Conservation (phyloP, 2,329 filamentous ascomycete genomes). For the Talaromyces sp. region DNA sequence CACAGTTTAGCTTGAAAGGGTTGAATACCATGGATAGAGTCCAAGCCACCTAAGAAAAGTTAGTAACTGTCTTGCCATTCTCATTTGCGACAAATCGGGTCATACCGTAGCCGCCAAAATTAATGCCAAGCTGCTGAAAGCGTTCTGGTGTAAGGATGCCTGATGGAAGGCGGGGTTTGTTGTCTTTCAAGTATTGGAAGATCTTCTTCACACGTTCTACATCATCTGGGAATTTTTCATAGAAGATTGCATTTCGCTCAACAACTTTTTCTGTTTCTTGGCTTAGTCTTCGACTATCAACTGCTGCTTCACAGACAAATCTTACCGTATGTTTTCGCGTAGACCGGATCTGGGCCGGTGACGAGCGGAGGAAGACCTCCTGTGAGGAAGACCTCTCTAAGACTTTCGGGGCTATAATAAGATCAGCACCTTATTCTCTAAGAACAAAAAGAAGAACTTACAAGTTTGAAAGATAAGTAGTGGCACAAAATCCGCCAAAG, state of each 20-base stretch:
- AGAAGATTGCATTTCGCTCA: slow-evolving; percentile 73
- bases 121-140: slow-evolving; percentile 71
- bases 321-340: slow-evolving; percentile 60
- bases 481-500: slow-evolving; percentile 81
- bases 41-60: slow-evolving; percentile 54
- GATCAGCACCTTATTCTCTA: background rate
- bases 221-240: slow-evolving; percentile 80
- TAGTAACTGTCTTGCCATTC: background rate
- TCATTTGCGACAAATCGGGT: background rate
- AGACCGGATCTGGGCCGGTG: slow-evolving; percentile 67
- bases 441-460: slow-evolving; percentile 24
- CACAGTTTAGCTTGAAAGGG: background rate
- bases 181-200: slow-evolving; percentile 57
- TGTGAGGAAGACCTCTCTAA: slow-evolving; percentile 78
- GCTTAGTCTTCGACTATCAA: slow-evolving; percentile 12
- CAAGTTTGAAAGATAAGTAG: slow-evolving; percentile 78
- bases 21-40: slow-evolving; percentile 60
- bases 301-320: slow-evolving; percentile 3
- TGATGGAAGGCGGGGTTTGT: slow-evolving; percentile 62
- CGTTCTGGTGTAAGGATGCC: slow-evolving; percentile 67
- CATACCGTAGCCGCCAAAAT: slow-evolving; percentile 68
- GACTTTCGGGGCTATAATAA: slow-evolving; percentile 57
- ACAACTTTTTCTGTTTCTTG: slow-evolving; percentile 51
- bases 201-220: slow-evolving; percentile 62
- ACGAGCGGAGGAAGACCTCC: slow-evolving; percentile 78